Conservation (phyloP, 306 rosid species). For the Purshia tridentata region DNA sequence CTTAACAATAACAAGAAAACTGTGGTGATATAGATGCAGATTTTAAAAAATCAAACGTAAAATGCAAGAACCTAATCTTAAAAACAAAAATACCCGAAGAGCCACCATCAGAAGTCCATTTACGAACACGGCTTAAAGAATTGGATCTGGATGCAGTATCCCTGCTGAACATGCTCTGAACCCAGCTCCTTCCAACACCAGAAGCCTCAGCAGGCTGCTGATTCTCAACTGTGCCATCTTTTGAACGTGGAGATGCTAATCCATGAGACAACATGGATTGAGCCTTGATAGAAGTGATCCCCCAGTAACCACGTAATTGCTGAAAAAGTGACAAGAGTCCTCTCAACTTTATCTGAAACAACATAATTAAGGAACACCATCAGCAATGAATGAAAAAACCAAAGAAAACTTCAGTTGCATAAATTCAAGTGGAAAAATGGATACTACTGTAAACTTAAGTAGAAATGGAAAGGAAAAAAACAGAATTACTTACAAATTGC, state of each 20-base stretch:
- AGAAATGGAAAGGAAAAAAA: background rate
- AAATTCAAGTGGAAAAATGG: background rate
- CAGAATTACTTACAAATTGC: constrained; percentile 70
- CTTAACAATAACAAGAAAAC: constrained; percentile 8
- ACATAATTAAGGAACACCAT: constrained; percentile 28
- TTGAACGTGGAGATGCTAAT: constrained; percentile 79
- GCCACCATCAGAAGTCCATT: constrained; percentile 83
- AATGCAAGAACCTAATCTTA: constrained; percentile 17
- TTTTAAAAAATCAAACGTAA: constrained; percentile 19
- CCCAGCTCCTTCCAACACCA: constrained; percentile 95
- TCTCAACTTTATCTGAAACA: constrained; percentile 82
- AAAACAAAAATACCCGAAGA: constrained; percentile 43
- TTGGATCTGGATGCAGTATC: constrained; percentile 67
- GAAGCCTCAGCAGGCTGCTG: constrained; percentile 93
- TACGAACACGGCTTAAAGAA: constrained; percentile 80
- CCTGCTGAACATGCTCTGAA: constrained; percentile 95
- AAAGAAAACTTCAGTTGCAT: constrained; percentile 24
- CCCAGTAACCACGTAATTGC: constrained; percentile 91
- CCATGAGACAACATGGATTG: constrained; percentile 68
- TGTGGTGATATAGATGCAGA: constrained; percentile 16
- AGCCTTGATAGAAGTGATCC: constrained; percentile 58
- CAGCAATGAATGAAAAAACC: constrained; percentile 15
- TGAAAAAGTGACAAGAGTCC: constrained; percentile 87
- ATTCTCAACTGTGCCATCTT: constrained; percentile 63
- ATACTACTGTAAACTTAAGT: background rate